These are phyloP conservation scores for Penicillium sp. DNA, from an alignment of 2,329 filamentous ascomycete genomes.

Conservation along the genomic window DNA sequence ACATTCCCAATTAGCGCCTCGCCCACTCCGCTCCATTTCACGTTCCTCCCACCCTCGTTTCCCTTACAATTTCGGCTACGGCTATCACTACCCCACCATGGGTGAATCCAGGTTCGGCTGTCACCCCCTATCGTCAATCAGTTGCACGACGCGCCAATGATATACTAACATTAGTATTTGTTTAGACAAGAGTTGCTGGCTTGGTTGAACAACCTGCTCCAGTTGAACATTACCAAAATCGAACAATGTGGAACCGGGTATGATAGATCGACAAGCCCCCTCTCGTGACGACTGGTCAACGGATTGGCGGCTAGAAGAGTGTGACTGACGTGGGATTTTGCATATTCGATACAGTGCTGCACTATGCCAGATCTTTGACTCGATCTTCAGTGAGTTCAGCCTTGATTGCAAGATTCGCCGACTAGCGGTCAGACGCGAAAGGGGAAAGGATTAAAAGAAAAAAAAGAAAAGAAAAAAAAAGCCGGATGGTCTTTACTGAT, in stretches of 20 bases:
- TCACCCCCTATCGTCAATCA: slow-evolving; percentile 20
- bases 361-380: slow-evolving; percentile 96
- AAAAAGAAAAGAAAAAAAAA: background rate
- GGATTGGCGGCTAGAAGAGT: background rate
- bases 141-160: slow-evolving; percentile 9
- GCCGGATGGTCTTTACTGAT: slow-evolving; percentile 10
- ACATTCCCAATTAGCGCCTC: background rate
- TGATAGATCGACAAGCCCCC: slow-evolving; percentile 28
- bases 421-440: slow-evolving; percentile 2
- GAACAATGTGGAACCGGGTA: slow-evolving; percentile 99
- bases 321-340: slow-evolving; percentile 10
- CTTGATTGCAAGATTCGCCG: background rate
- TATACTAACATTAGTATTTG: slow-evolving; percentile 11
- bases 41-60: slow-evolving; percentile 3
- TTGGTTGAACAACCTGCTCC: slow-evolving; percentile 97
- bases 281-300: background rate
- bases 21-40: slow-evolving; percentile 3
- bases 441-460: background rate
- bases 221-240: slow-evolving; percentile 97
- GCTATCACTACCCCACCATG: slow-evolving; percentile 50
- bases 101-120: slow-evolving; percentile 62
- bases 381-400: slow-evolving; percentile 72
- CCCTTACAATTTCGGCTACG: slow-evolving; percentile 9
- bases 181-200: slow-evolving; percentile 88
- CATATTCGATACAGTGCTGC: slow-evolving; percentile 66